Conservation (phyloP, 768 basidiomycete genomes). For the Tulasnella sp. region DNA sequence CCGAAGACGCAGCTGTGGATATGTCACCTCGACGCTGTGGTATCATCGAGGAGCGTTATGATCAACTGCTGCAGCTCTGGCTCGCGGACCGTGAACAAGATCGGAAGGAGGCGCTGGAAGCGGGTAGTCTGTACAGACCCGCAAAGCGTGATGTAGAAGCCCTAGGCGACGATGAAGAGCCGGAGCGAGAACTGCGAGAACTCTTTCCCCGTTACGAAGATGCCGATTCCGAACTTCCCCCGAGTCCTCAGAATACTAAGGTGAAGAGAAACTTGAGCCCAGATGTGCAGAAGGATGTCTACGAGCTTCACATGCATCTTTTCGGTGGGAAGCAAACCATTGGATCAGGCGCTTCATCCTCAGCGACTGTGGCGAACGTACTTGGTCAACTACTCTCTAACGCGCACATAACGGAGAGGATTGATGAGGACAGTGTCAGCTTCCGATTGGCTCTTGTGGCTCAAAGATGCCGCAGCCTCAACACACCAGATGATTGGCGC, state of each 20-base stretch:
- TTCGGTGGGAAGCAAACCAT: not conserved
- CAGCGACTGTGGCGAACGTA: not conserved
- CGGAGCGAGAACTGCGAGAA: constrained; percentile 71
- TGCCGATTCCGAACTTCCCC: constrained; percentile 19
- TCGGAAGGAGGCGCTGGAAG: constrained; percentile 49
- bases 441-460: constrained; percentile 10
- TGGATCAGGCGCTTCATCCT: not conserved
- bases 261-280: not conserved
- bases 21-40: constrained; percentile 24
- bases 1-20: constrained; percentile 36
- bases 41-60: constrained; percentile 44
- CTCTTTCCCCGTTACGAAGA: constrained; percentile 82
- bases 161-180: constrained; percentile 58
- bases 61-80: constrained; percentile 74
- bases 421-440: constrained; percentile 11
- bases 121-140: constrained; percentile 67
- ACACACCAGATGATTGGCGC: constrained; percentile 24
- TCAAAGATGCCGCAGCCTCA: constrained; percentile 1
- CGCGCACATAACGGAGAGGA: not conserved
- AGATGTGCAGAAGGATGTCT: not conserved
- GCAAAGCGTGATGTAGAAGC: constrained; percentile 43
- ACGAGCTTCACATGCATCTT: not conserved
- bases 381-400: not conserved
- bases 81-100: constrained; percentile 64
- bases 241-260: not conserved